Base-by-base conservation (phyloP, 1,284 basidiomycete species). In the Microstroma glucosiphilum region DNA sequence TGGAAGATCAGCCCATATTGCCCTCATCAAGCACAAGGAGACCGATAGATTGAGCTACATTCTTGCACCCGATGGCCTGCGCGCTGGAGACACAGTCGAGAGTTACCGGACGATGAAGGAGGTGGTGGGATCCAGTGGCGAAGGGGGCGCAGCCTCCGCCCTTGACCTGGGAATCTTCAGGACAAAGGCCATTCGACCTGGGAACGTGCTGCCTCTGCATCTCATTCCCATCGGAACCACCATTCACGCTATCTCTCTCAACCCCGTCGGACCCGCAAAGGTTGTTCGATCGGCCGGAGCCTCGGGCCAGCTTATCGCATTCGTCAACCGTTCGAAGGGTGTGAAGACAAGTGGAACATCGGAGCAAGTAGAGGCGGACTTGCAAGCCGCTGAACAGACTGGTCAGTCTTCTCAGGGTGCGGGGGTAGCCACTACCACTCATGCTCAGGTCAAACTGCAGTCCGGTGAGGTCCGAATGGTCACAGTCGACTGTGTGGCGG, bases 401-500 rank as follows among this genome's bases (percentile, higher is more conserved):
- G 57, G 42, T 6, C 15, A 48, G n/a, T 30, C 64, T 23, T 26
- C 26, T 15, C 25, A 51, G 51, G 61, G 49, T 15, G n/a, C 17
- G 12, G 61, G 58, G 12, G 58, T 25, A 25, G n/a, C 59, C 8
- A 42, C 54, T n/a, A 56, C 37, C 15, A 55, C 80, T 49, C 92
- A 91, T 79, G 86, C 86, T 21, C 89, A 94, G 71, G 87, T 98
- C 56, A 87, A 88, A 56, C 83, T 98, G 60, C 89, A 91, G 80
- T 91, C 89, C 69, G 94, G 94, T 30, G 96, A 98, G 82, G 88
- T 97, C 21, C 86, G 94, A 56, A 87, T 89, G 76, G 84, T 98
- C 57, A 82, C 91, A 55, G 85, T 88, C 61, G 86, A 88, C 57
- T 94, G 91, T 71, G 87, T 85, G 51, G 96, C 93, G 0, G 93